Percentiles rank a stretch among this genome's conserved stretches.
These are phyloP conservation scores for Rosa hybrid DNA, from an alignment of 331 rosid genomes.

Conservation along the genomic window DNA sequence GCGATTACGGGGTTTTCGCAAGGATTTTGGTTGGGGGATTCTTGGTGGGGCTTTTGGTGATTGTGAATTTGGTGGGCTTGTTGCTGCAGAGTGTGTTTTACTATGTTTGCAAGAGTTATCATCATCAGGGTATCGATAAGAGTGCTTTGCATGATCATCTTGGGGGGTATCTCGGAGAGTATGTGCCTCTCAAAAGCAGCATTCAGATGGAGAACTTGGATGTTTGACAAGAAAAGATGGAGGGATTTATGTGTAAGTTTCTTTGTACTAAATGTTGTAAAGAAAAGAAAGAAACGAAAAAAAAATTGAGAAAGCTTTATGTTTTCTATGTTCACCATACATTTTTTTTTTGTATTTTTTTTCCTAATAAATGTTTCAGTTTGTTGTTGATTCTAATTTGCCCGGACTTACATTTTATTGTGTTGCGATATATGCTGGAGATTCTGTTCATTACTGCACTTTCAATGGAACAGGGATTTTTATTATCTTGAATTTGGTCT, in stretches of 20 bases:
- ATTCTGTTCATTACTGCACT: neutral
- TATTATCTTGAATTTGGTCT: neutral
- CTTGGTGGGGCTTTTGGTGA: constrained; percentile 77
- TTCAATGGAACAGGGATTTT: neutral
- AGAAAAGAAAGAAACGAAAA: neutral
- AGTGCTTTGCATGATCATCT: constrained; percentile 83
- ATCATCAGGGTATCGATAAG: constrained; percentile 92
- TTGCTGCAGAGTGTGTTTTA: constrained; percentile 89
- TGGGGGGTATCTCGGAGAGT: constrained; percentile 96
- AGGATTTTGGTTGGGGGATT: constrained; percentile 86
- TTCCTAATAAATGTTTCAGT: neutral
- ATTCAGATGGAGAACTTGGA: constrained; percentile 90
- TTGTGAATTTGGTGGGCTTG: constrained; percentile 84
- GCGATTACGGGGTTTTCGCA: constrained; percentile 42
- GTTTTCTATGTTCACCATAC: neutral
- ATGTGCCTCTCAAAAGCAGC: constrained; percentile 94
- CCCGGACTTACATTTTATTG: neutral
- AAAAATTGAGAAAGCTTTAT: neutral
- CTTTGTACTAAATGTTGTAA: constrained; percentile 17
- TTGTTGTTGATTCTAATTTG: constrained; percentile 4
- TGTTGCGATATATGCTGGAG: neutral
- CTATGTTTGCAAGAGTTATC: constrained; percentile 90
- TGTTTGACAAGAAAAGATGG: constrained; percentile 35
- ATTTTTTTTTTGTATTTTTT: neutral
- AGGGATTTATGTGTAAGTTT: constrained; percentile 8